Evolutionary conservation across 768 basidiomycete species (phyloP), one percentile per base, ranked within the genome.

Genomic region (Leccinellum luteum): DNA sequence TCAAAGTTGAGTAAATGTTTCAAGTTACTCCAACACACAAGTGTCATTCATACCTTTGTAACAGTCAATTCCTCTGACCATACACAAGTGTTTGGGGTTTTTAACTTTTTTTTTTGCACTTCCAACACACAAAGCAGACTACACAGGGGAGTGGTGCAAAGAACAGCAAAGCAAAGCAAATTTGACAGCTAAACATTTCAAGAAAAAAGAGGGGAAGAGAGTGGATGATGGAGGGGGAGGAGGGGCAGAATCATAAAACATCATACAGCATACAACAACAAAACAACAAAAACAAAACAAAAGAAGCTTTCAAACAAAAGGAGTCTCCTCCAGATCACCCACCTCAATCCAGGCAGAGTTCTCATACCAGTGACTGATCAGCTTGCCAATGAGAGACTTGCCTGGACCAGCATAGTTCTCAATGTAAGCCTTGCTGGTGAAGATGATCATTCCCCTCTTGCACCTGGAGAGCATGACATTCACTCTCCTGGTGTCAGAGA

Each of bases 391-490:
- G 17, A 84, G 66, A 4, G 79, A 75, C 31, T 74, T 61, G n/a
- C 19, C 58, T 47, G 82, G 89, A 61, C 66, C 68, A 51, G 83
- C 90, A 65, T 71, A 65, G 10, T 80, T 79, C n/a, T 66, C 61
- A 41, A 93, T 74, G 66, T 92, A 93, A 17, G 74, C 73, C 60
- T 76, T 75, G 63, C 78, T 89, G 21, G 86, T 78, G 52, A 87
- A 76, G 62, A 94, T 87, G 57, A 85, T 84, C 90, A 93, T 92
- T 30, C 85, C 86, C 51, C 73, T 77, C 69, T 87, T 87, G 78
- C 87, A 91, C 35, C 92, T 82, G 48, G 85, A 87, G 8, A 93
- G 84, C 90, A 94, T 92, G 57, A 94, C 91, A 85, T 94, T 93
- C 53, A 88, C 86, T 17, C 92, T 79, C 28, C 86, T 79, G 10